Evolutionary conservation across 345 rosid genomes (phyloP).

Genomic region (Erysimum cheiranthoides): DNA sequence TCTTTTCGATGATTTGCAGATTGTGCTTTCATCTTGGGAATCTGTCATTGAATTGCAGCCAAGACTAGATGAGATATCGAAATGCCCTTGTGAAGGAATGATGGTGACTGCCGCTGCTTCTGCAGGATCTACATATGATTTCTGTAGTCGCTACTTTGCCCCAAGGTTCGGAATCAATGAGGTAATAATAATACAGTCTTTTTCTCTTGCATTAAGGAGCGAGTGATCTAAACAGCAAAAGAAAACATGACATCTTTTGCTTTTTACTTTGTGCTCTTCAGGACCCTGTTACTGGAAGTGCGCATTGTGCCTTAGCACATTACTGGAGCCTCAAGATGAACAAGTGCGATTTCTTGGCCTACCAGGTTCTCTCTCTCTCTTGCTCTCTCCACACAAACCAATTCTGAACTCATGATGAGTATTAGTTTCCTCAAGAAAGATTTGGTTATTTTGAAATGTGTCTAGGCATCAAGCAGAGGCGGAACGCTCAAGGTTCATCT

Average conservation of each 20-base stretch:
- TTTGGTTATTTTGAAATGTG: neutral
- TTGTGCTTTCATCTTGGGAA: conserved; percentile 69
- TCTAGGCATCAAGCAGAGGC: conserved; percentile 68
- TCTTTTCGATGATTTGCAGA: conserved; percentile 11
- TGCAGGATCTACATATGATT: conserved; percentile 44
- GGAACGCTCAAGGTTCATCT: conserved; percentile 59
- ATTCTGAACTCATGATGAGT: neutral
- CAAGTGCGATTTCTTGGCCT: conserved; percentile 64
- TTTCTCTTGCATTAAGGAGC: neutral
- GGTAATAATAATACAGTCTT: conserved; percentile 18
- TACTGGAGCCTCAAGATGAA: conserved; percentile 75
- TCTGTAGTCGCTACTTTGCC: conserved; percentile 46
- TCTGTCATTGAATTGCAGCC: conserved; percentile 64
- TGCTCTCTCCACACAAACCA: neutral
- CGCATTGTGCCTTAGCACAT: conserved; percentile 76
- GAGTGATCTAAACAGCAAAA: neutral
- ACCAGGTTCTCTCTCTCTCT: conserved; percentile 42
- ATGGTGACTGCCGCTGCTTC: conserved; percentile 67
- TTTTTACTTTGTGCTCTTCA: conserved; percentile 25
- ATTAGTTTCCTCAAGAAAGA: conserved; percentile 7
- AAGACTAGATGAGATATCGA: conserved; percentile 52
- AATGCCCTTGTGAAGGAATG: conserved; percentile 64
- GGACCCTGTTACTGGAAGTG: conserved; percentile 88
- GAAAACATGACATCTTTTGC: neutral
- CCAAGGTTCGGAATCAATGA: conserved; percentile 47